phyloP scores from a whole-genome alignment of 192 early-diverging fungal genomes.

The Coemansia sp. region DNA sequence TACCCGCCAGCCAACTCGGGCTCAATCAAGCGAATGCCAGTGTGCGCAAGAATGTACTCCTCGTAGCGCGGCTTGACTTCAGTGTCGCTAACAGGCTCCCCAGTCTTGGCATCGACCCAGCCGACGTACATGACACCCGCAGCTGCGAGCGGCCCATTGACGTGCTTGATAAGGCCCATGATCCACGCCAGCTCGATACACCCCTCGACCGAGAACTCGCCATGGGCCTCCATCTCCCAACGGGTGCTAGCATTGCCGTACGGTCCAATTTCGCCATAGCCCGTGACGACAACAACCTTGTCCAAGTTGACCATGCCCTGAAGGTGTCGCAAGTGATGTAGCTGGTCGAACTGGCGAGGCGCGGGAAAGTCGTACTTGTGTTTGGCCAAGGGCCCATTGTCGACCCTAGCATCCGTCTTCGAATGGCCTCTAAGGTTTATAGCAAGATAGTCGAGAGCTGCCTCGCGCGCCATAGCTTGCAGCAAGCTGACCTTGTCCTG shows the following conservation, averaged over 20 bases:
- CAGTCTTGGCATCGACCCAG: constrained; percentile 86
- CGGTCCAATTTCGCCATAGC: constrained; percentile 90
- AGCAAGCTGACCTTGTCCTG: constrained; percentile 67
- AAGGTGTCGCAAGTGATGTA: constrained; percentile 64
- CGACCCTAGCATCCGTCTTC: no score
- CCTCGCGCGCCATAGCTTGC: constrained; percentile 70
- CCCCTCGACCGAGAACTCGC: constrained; percentile 56
- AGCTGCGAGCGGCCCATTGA: constrained; percentile 75
- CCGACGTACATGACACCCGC: constrained; percentile 74
- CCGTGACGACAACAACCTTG: constrained; percentile 89
- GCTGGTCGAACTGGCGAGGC: constrained; percentile 65
- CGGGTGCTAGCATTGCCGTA: constrained; percentile 87
- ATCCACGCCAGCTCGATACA: constrained; percentile 97
- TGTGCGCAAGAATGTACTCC: constrained; percentile 85
- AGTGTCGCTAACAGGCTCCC: constrained; percentile 81
- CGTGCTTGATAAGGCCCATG: constrained; percentile 92
- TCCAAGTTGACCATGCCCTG: constrained; percentile 86
- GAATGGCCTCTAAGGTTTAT: no score
- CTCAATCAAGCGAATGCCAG: constrained; percentile 92
- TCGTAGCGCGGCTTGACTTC: constrained; percentile 94
- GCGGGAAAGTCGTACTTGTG: constrained; percentile 60
- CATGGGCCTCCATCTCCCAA: constrained; percentile 94
- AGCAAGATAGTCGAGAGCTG: constrained; percentile 67
- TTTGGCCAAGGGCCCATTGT: no score
- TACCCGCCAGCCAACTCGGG: constrained; percentile 83